Base-by-base conservation (phyloP, 441 rosid species). In the Arabidopsis hybrid region DNA sequence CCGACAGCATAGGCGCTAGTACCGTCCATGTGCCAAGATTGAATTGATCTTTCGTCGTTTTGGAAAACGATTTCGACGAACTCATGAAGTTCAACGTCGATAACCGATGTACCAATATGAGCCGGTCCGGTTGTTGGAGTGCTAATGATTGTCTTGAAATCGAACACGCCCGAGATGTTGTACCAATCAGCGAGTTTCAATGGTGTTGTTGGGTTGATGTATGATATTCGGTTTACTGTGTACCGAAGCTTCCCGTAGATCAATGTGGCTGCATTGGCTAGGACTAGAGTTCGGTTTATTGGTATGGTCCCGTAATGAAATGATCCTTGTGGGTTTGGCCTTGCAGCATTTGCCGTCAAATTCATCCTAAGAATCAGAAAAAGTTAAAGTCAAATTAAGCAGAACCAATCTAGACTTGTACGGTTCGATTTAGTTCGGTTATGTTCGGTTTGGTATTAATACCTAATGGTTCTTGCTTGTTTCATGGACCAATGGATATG, bases 311-410 rank as follows among this genome's bases (percentile, higher is more conserved):
- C 95, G 34, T 94, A 94, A 39, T 89, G 97, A 85, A 40, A 94
- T 38, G 98, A 91, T 10, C 98, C 98, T 82, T 94, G 98, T 13
- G 98, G 98, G 65, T 94, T 94, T 1, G 97, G 97, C 79, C 98
- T 89, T 3, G 98, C 98, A 72, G 97, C 97, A 77, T 89, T 94
- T 47, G 97, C 96, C 17, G 96, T 90, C 85, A 91, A 81, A 65
- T 91, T 83, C 85, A 81, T 69, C 83, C 98, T 93, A 53, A 40
- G 35, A 50, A 13, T 4, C 31, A 65, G 0, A 21, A 21, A 8
- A 18, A 47, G 17, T 53, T n/a, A 29, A 29, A 3, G 5, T 29
- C 32, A 68, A 32, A 26, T 39, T 65, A n/a, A 13, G 13, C 14
- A 31, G 14, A 60, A 51, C 5, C 49, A 29, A 46, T 5, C 21